A percentile compares a stretch with the other conserved stretches of the same genome.
Evolutionary conservation across 805 yeast genomes (phyloP).

Genomic region (Candida tibetensis): DNA sequence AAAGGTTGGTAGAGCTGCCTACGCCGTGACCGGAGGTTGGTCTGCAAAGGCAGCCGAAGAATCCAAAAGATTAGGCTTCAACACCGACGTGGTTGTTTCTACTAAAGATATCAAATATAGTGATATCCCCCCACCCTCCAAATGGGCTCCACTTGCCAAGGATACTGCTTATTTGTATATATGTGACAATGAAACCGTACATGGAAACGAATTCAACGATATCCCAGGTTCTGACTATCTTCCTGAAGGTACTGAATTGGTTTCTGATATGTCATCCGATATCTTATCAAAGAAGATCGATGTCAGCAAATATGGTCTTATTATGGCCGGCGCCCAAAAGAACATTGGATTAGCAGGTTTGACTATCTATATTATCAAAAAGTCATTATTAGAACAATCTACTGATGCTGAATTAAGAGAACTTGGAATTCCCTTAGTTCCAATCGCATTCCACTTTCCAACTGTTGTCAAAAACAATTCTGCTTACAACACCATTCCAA

Average conservation of each 20-base stretch:
- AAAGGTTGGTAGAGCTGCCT: conserved; percentile 75
- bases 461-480: conserved; percentile 85
- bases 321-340: conserved; percentile 98
- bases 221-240: conserved; percentile 54
- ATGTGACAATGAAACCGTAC: conserved; percentile 97
- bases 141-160: conserved; percentile 59
- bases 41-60: conserved; percentile 85
- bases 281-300: conserved; percentile 80
- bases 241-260: conserved; percentile 70
- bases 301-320: conserved; percentile 78
- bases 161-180: conserved; percentile 82
- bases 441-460: conserved; percentile 87
- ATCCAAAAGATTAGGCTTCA: conserved; percentile 78
- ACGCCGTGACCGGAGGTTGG: conserved; percentile 93
- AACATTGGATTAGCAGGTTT: conserved; percentile 97
- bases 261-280: conserved; percentile 94
- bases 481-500: conserved; percentile 94
- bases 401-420: conserved; percentile 56
- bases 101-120: conserved; percentile 62
- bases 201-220: conserved; percentile 78
- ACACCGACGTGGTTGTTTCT: conserved; percentile 65
- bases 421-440: conserved; percentile 72
- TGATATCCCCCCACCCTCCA: conserved; percentile 58
- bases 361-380: conserved; percentile 86
- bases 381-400: conserved; percentile 67